Evolutionary conservation across 495 filamentous ascomycete genomes (phyloP), one percentile per base, ranked within the genome.

Genomic region (Cryomyces minteri): DNA sequence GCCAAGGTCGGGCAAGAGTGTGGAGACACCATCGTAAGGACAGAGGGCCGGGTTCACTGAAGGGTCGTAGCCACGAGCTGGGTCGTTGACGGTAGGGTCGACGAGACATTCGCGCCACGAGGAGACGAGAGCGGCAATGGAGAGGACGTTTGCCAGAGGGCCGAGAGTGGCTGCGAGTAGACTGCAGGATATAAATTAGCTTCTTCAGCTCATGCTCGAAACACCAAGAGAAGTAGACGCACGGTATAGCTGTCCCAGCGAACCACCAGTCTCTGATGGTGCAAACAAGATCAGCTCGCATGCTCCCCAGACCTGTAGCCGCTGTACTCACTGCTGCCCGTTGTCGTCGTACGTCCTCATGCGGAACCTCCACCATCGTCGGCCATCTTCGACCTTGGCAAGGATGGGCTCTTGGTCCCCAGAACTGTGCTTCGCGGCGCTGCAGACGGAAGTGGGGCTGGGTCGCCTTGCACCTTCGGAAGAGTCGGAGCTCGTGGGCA

Each of bases 131-230:
- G 81, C 77, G 7, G 77, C 78, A 32, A 87, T 80, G n/a, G 78
- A 82, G 53, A 82, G 67, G 18, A 86, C 72, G 57, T 85, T 84
- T 8, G 82, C 81, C 11, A 86, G 63, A 1, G 82, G 82, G 0
- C 78, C 79, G 4, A 78, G 69, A 1, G 80, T 77, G 5, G 82
- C 82, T 0, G 80, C 80, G 4, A 84, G 57, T 5, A 88, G 66
- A 28, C 54, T 56, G 34, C 12, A 45, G 7, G 42, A 18, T 38
- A 46, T 12, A 31, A 28, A n/a, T 14, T n/a, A 38, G 30, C 29
- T 33, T 14, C 33, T 25, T 39, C 31, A 18, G 14, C 6, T 10
- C 25, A 40, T 10, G 5, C 14, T 18, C 5, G 25, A 4, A 34
- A 10, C 3, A 1, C 1, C 34, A 4, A 46, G 12, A 12, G 30